phyloP scores from a whole-genome alignment of 176 grass and related monocot genomes.

The Carex cristatella region DNA sequence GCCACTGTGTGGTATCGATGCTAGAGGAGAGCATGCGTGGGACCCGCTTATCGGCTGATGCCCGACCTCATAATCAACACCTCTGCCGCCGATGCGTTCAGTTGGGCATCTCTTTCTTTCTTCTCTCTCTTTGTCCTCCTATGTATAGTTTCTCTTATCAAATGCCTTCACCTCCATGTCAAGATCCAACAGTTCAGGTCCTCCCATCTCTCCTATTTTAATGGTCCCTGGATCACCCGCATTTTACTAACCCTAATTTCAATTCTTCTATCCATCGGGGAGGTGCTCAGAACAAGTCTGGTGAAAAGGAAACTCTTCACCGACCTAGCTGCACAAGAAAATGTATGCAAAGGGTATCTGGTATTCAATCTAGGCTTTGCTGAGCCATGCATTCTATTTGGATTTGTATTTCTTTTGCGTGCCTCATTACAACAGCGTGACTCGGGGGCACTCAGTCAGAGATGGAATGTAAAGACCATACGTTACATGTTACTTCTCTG shows the following conservation, averaged over 20 bases:
- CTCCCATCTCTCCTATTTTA: conserved; percentile 70
- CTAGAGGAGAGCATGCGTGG: conserved; percentile 94
- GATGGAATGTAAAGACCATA: conserved; percentile 82
- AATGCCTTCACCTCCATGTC: conserved; percentile 49
- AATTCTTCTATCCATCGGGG: conserved; percentile 77
- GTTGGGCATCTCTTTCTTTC: conserved; percentile 67
- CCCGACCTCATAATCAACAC: conserved; percentile 64
- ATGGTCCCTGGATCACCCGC: conserved; percentile 75
- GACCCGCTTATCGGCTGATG: conserved; percentile 86
- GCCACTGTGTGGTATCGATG: conserved; percentile 55
- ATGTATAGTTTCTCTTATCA: conserved; percentile 58
- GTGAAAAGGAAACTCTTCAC: conserved; percentile 60
- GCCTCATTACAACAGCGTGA: conserved; percentile 73
- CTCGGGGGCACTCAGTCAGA: conserved; percentile 49
- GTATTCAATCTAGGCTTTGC: conserved; percentile 94
- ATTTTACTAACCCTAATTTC: conserved; percentile 71
- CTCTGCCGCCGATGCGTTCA: conserved; percentile 71
- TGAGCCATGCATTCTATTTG: conserved; percentile 80
- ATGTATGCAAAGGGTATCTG: conserved; percentile 71
- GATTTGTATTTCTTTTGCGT: conserved; percentile 69
- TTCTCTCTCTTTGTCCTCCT: conserved; percentile 56
- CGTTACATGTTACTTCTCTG: conserved; percentile 67
- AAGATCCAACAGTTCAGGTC: conserved; percentile 38
- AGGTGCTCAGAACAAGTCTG: conserved; percentile 63
- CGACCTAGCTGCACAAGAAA: conserved; percentile 53